Evolutionary conservation across 2,329 filamentous ascomycete genomes (phyloP).

Genomic region (Pochonia chlamydosporia): DNA sequence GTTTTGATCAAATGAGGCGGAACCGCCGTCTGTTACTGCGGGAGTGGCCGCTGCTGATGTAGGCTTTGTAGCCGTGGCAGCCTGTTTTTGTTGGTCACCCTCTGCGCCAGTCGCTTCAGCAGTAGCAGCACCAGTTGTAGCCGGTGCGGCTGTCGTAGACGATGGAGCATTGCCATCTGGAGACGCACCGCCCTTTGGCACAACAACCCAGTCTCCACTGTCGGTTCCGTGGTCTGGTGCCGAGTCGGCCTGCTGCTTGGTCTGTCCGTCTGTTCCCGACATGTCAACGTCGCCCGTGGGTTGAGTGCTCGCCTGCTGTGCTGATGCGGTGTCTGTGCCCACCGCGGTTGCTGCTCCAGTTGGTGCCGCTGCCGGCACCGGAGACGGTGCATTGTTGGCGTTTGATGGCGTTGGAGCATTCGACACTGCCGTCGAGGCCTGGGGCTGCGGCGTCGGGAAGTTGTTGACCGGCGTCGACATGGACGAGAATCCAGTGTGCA

Average conservation of each 20-base stretch:
- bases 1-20: slow-evolving; percentile 45
- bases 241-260: slow-evolving; percentile 30
- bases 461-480: slow-evolving; percentile 56
- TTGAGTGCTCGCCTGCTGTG: slow-evolving; percentile 12
- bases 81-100: slow-evolving; percentile 14
- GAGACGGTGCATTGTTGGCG: slow-evolving; percentile 37
- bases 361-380: slow-evolving; percentile 22
- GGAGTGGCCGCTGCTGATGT: slow-evolving; percentile 40
- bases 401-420: slow-evolving; percentile 51
- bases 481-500: slow-evolving; percentile 56
- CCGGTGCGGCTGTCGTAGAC: slow-evolving; percentile 2
- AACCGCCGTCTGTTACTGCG: slow-evolving; percentile 33
- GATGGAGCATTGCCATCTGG: slow-evolving; percentile 25
- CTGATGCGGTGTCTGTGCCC: too few relatives aligned
- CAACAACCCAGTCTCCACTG: slow-evolving; percentile 68
- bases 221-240: slow-evolving; percentile 45
- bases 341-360: neutral
- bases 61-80: slow-evolving; percentile 25
- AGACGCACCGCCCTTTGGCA: slow-evolving; percentile 55
- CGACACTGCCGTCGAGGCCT: slow-evolving; percentile 51
- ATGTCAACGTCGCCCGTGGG: slow-evolving; percentile 36
- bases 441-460: slow-evolving; percentile 55
- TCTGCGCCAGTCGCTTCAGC: neutral
- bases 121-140: neutral
- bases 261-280: slow-evolving; percentile 42